Percentiles rank a stretch among this genome's conserved stretches.
Evolutionary conservation across 169 alveolate genomes (phyloP).

Genomic region (Theileria sp.): DNA sequence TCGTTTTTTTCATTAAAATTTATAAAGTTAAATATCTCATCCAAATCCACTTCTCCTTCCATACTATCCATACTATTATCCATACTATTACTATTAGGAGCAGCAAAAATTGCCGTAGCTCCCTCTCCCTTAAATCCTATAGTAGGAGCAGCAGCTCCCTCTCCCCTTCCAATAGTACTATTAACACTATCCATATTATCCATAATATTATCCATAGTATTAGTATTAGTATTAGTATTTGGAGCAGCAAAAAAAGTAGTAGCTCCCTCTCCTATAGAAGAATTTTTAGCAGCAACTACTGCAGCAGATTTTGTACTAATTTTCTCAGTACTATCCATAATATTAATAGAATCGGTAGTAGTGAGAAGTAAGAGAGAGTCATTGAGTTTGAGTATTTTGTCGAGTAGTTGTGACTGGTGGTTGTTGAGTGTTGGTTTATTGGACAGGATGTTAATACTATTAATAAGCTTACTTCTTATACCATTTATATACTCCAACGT

Average conservation of each 20-base stretch:
- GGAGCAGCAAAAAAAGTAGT: no score
- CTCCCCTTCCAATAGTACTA: neutral
- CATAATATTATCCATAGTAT: neutral
- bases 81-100: no score
- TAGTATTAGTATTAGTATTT: no score
- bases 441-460: constrained; percentile 43
- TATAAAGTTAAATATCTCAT: neutral
- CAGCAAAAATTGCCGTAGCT: no score
- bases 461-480: constrained; percentile 30
- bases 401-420: constrained; percentile 33
- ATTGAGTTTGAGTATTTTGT: constrained; percentile 49
- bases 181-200: neutral
- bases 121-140: neutral
- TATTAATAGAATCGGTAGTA: neutral
- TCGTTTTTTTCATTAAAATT: neutral
- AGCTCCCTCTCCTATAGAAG: no score
- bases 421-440: constrained; percentile 15
- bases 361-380: constrained; percentile 19
- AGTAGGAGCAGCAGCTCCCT: no score
- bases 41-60: neutral
- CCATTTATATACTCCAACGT: neutral
- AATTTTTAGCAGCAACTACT: no score
- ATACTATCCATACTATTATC: neutral
- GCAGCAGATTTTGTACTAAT: no score
- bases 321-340: no score